Base-by-base conservation (phyloP, 2,329 filamentous ascomycete genomes). In the Neonectria punicea region DNA sequence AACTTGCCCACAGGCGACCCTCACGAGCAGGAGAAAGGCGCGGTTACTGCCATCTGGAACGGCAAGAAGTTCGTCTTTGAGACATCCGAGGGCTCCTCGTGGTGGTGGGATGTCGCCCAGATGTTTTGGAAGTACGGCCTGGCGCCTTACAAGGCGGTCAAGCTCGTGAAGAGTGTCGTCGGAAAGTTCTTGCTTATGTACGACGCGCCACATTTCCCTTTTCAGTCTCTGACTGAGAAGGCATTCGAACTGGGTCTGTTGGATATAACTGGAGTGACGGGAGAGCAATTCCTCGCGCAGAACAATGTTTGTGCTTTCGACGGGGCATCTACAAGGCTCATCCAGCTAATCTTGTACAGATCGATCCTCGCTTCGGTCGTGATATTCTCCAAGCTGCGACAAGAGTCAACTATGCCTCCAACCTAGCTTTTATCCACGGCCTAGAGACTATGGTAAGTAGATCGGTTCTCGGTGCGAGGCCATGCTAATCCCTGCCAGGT, bases 391-490 rank as follows among this genome's bases (percentile, higher is more conserved):
- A 98, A 80, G 93, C 95, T 2, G 92, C 90, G 62, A 98, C 96
- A 1, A 87, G 96, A 20, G 95, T 98, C 68, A 98, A 98, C 79
- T 99, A 98, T 80, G 96, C 92, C 1, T 93, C 94, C 53, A 98
- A 98, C 71, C 80, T 98, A 13, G 87, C 84, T n/a, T 83, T 89
- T 39, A 96, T 98, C 53, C 94, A 98, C 74, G 96, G 93, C 0
- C 81, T 99, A 1, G 93, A 97, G 74, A 89, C 94, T 1, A 93
- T 98, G 91, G 88, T 88, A 63, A 57, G 75, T 63, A 34, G 6
- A 6, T 14, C 22, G n/a, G 4, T 7, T 28, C n/a, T 2, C n/a
- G 14, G 8, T 5, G 6, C 9, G 14, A 9, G 4, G 14, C n/a
- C 9, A 20, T 7, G n/a, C 58, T 73, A 28, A 73, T 20, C n/a